Conservation (phyloP, 2,329 filamentous ascomycete species). For the Cryphonectria radicalis region DNA sequence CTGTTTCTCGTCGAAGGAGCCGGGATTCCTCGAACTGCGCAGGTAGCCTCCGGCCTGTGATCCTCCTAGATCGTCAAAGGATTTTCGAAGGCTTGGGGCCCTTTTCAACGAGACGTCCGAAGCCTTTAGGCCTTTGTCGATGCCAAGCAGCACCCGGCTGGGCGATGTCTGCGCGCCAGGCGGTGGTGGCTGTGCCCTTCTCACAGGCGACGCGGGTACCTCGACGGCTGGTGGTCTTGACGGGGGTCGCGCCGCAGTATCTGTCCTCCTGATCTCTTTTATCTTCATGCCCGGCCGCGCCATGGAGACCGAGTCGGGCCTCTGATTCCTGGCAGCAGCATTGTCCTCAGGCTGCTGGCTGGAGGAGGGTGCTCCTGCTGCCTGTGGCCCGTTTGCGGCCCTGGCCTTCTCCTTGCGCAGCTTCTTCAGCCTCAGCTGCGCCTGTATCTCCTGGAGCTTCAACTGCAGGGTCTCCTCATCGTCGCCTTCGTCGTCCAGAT, state of each 20-base stretch:
- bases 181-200: slow-evolving; percentile 53
- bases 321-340: slow-evolving; percentile 27
- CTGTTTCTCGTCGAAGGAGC: slow-evolving; percentile 37
- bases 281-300: slow-evolving; percentile 22
- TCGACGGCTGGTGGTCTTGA: slow-evolving; percentile 62
- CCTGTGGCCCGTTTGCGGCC: slow-evolving; percentile 17
- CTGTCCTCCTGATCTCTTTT: slow-evolving; percentile 28
- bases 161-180: slow-evolving; percentile 70
- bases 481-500: slow-evolving; percentile 60
- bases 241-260: slow-evolving; percentile 17
- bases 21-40: slow-evolving; percentile 48
- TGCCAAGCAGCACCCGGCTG: slow-evolving; percentile 78
- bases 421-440: slow-evolving; percentile 83
- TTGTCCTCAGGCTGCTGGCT: slow-evolving; percentile 31
- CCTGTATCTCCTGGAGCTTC: slow-evolving; percentile 86
- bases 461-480: slow-evolving; percentile 90
- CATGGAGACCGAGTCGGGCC: slow-evolving; percentile 24
- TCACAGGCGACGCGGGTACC: slow-evolving; percentile 77
- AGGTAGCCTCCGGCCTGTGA: slow-evolving; percentile 47
- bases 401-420: slow-evolving; percentile 68
- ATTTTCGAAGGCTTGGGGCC: slow-evolving; percentile 56
- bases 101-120: slow-evolving; percentile 84
- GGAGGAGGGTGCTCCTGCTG: no score
- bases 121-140: slow-evolving; percentile 84
- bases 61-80: slow-evolving; percentile 36